Base-by-base conservation (phyloP, 352 stramenopile genomes). In the Phytophthora parvispora region DNA sequence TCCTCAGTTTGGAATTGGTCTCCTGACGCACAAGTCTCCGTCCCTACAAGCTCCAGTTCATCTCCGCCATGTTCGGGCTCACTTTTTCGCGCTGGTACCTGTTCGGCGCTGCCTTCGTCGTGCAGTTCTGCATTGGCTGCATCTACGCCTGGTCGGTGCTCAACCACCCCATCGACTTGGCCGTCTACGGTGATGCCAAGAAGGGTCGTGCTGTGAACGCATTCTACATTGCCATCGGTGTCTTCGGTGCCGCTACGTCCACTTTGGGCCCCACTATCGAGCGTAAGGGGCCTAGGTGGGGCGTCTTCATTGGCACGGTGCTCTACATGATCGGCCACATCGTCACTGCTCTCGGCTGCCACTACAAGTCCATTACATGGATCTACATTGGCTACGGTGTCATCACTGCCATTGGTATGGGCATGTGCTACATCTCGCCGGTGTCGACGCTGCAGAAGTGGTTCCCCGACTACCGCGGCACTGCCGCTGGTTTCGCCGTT, bases 121-220 rank as follows among this genome's bases (percentile, higher is more conserved):
- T 86, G 56, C 83, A 91, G 54, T 91, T 90, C 62, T 90, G 78
- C 75, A 87, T 88, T 42, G 85, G 85, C 43, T 88, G 78, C 57
- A 79, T 93, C 58, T 93, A 93, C 73, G 76, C 83, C 45, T 93
- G 83, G 83, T 90, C 81, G n/a, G 80, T 90, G 60, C 77, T 91
- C 64, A 93, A 93, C 74, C 76, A 82, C 68, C 83, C 83, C 15
- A 83, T 93, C 20, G 83, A 91, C 55, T 64, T 55, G 47, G 72
- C 78, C 28, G 60, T 90, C 18, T 91, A 89, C 67, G 63, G 76
- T 42, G 75, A 90, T 72, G 38, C 60, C 29, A 82, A 63, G 28
- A 80, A 81, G 43, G 82, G 77, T 31, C 75, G 75, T 24, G 83
- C 82, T n/a, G 85, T 93, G 29, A 89, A 90, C 48, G 69, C 84